Base-by-base conservation (phyloP, 257 asterid species). In the Scutellaria baicalensis region DNA sequence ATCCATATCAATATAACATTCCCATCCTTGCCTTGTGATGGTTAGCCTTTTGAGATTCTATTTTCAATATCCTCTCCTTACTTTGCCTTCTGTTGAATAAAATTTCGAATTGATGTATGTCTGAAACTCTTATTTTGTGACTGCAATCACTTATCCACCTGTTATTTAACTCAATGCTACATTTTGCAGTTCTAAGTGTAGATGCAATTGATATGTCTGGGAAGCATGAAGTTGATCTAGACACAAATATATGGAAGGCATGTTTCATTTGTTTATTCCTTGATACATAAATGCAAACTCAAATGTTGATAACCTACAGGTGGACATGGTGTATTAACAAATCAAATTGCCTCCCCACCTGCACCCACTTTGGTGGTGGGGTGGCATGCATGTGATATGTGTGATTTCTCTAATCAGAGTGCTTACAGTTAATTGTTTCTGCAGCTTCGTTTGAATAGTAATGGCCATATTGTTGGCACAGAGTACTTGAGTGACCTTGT, bases 161-260 rank as follows among this genome's bases (percentile, higher is more conserved):
- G 52, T 54, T 59, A 42, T 51, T 63, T 60, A 14, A 70, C 66
- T 64, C 39, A 5, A 3, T 55, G 31, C 49, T 54, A 31, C 67
- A 58, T 38, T 44, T 68, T 86, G 79, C 90, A 91, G 97, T 91
- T 80, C 75, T 91, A 71, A 94, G 99, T 55, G 89, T 94, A 33
- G 99, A 94, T 68, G 99, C 99, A 57, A 89, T 94, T 57, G 99
- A 94, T 75, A 86, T 94, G 93, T 94, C 99, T 1, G 99, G 99
- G 73, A 94, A 91, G 84, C 99, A 94, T 84, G 99, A 94, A 86
- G 99, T 94, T 63, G 99, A 94, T 85, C 99, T 94, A 74, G 97
- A 94, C 81, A 94, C 99, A 60, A 94, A 85, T 77, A 94, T 94
- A 72, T 94, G 99, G 99, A 94, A 94, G 95, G 99, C 87, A 80